Evolutionary conservation across 257 asterid species (phyloP).

Genomic region (Nicotiana paniculata): DNA sequence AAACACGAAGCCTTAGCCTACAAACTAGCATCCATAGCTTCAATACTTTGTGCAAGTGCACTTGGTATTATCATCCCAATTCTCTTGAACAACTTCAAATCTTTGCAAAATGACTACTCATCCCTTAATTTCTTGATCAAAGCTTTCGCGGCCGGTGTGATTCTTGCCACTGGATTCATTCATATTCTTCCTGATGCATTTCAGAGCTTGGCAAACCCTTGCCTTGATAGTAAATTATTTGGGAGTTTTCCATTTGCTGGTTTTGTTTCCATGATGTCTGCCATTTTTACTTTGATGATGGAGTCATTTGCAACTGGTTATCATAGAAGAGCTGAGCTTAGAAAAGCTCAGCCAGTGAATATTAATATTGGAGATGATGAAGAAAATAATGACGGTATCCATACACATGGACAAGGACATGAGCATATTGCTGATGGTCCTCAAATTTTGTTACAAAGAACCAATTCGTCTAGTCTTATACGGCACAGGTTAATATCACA

Average conservation of each 20-base stretch:
- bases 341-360: slow-evolving; percentile 21
- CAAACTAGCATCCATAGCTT: slow-evolving; percentile 13
- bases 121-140: slow-evolving; percentile 18
- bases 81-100: slow-evolving; percentile 12
- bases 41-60: slow-evolving; percentile 18
- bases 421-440: background rate
- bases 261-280: slow-evolving; percentile 24
- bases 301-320: slow-evolving; percentile 21
- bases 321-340: slow-evolving; percentile 16
- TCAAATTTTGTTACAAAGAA: slow-evolving; percentile 11
- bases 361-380: slow-evolving; percentile 5
- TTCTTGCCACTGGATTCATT: slow-evolving; percentile 25
- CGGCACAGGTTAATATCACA: slow-evolving; percentile 26
- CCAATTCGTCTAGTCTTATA: slow-evolving; percentile 15
- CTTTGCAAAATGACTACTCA: slow-evolving; percentile 14
- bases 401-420: slow-evolving; percentile 13
- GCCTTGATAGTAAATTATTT: slow-evolving; percentile 7
- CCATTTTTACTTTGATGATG: slow-evolving; percentile 22
- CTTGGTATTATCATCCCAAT: slow-evolving; percentile 19
- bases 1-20: slow-evolving; percentile 3
- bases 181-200: slow-evolving; percentile 30
- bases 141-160: slow-evolving; percentile 27
- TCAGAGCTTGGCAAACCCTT: slow-evolving; percentile 13
- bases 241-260: slow-evolving; percentile 20
- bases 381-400: background rate